phyloP scores from a whole-genome alignment of 306 rosid genomes.

The Hylodesmum podocarpum region DNA sequence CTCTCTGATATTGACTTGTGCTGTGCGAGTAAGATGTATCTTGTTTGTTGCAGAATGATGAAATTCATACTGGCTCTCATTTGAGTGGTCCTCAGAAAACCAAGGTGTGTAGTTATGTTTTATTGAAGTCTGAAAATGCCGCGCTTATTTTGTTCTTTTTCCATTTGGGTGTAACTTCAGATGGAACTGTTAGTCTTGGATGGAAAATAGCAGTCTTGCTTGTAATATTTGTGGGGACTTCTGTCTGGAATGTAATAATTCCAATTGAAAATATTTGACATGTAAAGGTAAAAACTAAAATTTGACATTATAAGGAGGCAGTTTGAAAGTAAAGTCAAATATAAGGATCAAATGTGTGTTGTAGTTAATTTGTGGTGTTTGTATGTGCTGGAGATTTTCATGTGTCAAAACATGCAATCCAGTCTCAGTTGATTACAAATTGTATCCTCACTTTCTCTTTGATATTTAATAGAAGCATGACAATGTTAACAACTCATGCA shows the following conservation, averaged over 20 bases:
- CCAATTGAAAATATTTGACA: neutral
- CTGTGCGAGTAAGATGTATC: conserved; percentile 32
- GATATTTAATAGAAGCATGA: neutral
- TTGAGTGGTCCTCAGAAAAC: conserved; percentile 47
- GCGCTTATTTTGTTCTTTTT: neutral
- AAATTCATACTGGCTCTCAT: conserved; percentile 47
- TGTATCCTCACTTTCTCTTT: neutral
- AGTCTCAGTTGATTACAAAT: conserved; percentile 7
- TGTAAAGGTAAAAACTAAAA: neutral
- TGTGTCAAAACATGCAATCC: neutral
- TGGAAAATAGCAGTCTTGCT: conserved; percentile 4
- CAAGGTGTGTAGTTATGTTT: conserved; percentile 47
- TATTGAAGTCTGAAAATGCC: neutral
- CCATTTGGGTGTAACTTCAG: neutral
- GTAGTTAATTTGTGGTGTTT: neutral
- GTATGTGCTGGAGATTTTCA: neutral
- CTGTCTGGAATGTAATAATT: conserved; percentile 2
- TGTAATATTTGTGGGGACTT: neutral
- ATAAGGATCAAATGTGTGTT: conserved; percentile 4
- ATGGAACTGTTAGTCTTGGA: neutral
- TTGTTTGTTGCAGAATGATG: conserved; percentile 58
- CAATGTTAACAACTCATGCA: conserved; percentile 1
- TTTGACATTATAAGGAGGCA: neutral
- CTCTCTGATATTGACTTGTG: conserved; percentile 32
- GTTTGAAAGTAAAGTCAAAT: neutral